A percentile compares a stretch with the other conserved stretches of the same genome.
Evolutionary conservation across 108 stramenopile species (phyloP).

Genomic region (Asterionellopsis glacialis): DNA sequence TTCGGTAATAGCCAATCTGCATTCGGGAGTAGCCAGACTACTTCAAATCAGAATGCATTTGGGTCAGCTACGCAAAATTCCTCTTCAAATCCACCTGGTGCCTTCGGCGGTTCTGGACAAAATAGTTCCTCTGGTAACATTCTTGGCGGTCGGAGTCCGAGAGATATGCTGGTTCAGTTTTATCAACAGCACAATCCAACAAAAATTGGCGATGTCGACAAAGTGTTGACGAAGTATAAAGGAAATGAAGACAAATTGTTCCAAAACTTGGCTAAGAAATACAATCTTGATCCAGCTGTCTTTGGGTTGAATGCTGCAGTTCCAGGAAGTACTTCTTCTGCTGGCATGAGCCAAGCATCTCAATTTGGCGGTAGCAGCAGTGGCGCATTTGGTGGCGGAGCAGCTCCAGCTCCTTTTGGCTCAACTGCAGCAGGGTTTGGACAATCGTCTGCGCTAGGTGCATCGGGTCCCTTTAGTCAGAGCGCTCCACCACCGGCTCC

Average conservation of each 20-base stretch:
- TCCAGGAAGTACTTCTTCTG: slow-evolving; percentile 14
- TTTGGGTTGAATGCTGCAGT: slow-evolving; percentile 51
- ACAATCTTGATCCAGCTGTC: slow-evolving; percentile 65
- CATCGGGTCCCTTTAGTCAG: not conserved
- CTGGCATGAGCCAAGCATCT: slow-evolving; percentile 22
- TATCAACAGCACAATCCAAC: slow-evolving; percentile 74
- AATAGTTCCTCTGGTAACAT: no score
- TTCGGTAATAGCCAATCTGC: slow-evolving; percentile 8
- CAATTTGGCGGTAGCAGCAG: slow-evolving; percentile 26
- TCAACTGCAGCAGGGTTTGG: slow-evolving; percentile 27
- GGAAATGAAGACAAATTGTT: slow-evolving; percentile 82
- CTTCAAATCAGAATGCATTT: slow-evolving; percentile 7
- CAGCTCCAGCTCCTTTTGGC: slow-evolving; percentile 16
- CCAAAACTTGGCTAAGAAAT: slow-evolving; percentile 80
- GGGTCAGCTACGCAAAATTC: slow-evolving; percentile 3
- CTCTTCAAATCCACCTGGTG: slow-evolving; percentile 2
- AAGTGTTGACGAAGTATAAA: slow-evolving; percentile 67
- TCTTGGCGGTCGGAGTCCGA: slow-evolving; percentile 50
- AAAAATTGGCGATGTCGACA: slow-evolving; percentile 77
- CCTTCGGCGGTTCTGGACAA: slow-evolving; percentile 11
- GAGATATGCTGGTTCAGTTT: slow-evolving; percentile 65
- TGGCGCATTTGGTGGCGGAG: slow-evolving; percentile 19
- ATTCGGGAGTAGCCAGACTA: slow-evolving; percentile 6
- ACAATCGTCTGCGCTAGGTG: slow-evolving; percentile 25
- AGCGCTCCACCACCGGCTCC: slow-evolving; percentile 1